A percentile compares a stretch with the other conserved stretches of the same genome.
Evolutionary conservation across 139 green algal species (phyloP).

Genomic region (Chlorella sp.): DNA sequence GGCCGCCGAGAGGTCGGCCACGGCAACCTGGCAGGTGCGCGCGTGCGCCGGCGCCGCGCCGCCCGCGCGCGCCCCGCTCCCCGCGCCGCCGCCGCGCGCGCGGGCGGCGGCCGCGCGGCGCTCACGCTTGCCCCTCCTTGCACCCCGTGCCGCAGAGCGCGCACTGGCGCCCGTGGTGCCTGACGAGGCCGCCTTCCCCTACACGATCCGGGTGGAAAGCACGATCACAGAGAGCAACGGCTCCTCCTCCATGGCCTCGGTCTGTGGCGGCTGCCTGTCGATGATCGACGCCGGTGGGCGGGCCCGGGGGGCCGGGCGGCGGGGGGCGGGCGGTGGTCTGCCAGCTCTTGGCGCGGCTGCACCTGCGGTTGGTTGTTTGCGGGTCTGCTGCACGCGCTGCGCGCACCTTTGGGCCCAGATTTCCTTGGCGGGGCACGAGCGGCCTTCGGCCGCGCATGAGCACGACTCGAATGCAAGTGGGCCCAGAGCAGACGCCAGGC

Average conservation of each 20-base stretch:
- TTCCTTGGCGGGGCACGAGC: conserved; percentile 48
- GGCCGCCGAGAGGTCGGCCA: conserved; percentile 93
- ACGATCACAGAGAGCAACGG: conserved; percentile 98
- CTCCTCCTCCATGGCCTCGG: conserved; percentile 94
- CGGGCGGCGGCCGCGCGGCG: background rate
- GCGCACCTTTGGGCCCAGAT: conserved; percentile 12
- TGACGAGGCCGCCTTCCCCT: conserved; percentile 73
- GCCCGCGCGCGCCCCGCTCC: no score
- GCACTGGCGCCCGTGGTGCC: conserved; percentile 87
- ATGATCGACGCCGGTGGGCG: conserved; percentile 86
- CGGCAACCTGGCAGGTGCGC: conserved; percentile 80
- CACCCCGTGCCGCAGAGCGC: conserved; percentile 51
- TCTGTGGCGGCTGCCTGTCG: conserved; percentile 94
- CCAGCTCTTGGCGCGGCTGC: background rate
- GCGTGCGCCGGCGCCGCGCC: background rate
- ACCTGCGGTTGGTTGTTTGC: background rate
- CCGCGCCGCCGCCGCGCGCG: background rate
- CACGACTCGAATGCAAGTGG: conserved; percentile 52
- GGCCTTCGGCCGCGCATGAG: conserved; percentile 19
- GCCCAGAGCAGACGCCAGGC: conserved; percentile 27
- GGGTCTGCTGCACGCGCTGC: background rate
- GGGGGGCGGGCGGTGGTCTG: background rate
- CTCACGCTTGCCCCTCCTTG: background rate
- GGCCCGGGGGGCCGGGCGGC: background rate
- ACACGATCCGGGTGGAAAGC: conserved; percentile 89